These are phyloP conservation scores for Aschersonia sp. DNA, from an alignment of 2,329 filamentous ascomycete species.

Conservation along the genomic window DNA sequence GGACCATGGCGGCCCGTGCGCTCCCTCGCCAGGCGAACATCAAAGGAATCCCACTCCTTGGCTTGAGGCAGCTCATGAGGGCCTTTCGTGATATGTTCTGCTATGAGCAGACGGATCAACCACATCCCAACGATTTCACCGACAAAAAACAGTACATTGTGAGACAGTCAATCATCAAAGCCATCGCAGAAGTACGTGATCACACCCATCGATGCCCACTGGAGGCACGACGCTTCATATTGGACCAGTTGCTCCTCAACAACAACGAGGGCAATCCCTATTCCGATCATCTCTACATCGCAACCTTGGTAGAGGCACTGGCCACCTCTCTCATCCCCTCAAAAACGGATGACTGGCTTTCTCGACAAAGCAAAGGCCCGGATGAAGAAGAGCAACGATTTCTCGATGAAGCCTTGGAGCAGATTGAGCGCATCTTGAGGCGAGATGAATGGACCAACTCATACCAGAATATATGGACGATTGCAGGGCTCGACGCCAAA, in stretches of 20 bases:
- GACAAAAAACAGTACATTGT: conserved; percentile 77
- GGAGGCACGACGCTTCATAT: conserved; percentile 66
- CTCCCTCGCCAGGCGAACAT: conserved; percentile 61
- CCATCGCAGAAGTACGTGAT: conserved; percentile 67
- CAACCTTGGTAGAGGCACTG: conserved; percentile 54
- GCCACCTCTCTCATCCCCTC: conserved; percentile 41
- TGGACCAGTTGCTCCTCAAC: conserved; percentile 84
- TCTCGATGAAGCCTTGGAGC: conserved; percentile 38
- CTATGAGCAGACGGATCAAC: conserved; percentile 61
- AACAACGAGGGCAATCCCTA: conserved; percentile 84
- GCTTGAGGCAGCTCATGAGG: conserved; percentile 70
- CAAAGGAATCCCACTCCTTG: conserved; percentile 56
- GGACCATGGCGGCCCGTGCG: conserved; percentile 67
- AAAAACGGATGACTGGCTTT: conserved; percentile 28
- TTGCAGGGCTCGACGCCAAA: conserved; percentile 46
- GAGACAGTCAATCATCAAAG: conserved; percentile 67
- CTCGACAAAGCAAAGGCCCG: conserved; percentile 28
- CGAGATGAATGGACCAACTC: conserved; percentile 56
- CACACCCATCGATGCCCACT: conserved; percentile 60
- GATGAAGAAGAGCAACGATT: conserved; percentile 32
- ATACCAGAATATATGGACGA: conserved; percentile 53
- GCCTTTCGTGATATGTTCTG: conserved; percentile 84
- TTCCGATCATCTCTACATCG: conserved; percentile 82
- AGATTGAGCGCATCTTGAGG: conserved; percentile 51
- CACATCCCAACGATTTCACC: conserved; percentile 78